Evolutionary conservation across 2,329 filamentous ascomycete species (phyloP), one percentile per base, ranked within the genome.

Genomic region (Aspergillus costaricaensis): DNA sequence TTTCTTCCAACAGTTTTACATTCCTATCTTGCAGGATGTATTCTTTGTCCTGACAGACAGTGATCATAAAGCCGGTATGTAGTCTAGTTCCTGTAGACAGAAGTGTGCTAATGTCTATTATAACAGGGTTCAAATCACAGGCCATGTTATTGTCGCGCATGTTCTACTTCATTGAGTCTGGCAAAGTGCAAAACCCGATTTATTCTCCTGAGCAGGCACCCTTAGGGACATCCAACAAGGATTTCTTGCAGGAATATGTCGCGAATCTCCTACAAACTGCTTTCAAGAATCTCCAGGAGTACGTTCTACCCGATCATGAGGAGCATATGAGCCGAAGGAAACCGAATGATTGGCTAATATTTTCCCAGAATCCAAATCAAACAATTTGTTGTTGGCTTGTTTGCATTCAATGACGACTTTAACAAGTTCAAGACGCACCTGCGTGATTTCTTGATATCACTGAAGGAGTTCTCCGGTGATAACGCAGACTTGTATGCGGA

Each of bases 1-100:
- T 44, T 99, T 99, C 84, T 99, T 99, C 88, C 92, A 96, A 77
- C 92, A 93, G 74, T 99, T 98, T 81, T 99, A 95, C 78, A 88
- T 96, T 57, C 88, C 91, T 1, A 98, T 99, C 67, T 82, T 99
- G 54, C 95, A 99, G 78, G 95, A 99, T 71, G 92, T 99, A 14
- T 96, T 99, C 84, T 99, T 97, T 72, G 95, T 99, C 44, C 85
- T 99, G 55, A 98, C 95, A 0, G 95, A 99, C 73, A 94, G 90
- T 62, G 95, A 99, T 70, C 95, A 99, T 84, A 99, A 99, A 82
- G 95, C 95, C 62, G 95, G 80, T 81, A 70, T 57, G 77, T 73
- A 27, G 48, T 30, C 12, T 43, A 5, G 14, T 17, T 7, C 19
- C n/a, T 41, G 8, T 15, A 23, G 9, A 14, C 23, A 25, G 36